Evolutionary conservation across 2,329 filamentous ascomycete genomes (phyloP), one percentile per base, ranked within the genome.

Genomic region (Epichloe amarillans): DNA sequence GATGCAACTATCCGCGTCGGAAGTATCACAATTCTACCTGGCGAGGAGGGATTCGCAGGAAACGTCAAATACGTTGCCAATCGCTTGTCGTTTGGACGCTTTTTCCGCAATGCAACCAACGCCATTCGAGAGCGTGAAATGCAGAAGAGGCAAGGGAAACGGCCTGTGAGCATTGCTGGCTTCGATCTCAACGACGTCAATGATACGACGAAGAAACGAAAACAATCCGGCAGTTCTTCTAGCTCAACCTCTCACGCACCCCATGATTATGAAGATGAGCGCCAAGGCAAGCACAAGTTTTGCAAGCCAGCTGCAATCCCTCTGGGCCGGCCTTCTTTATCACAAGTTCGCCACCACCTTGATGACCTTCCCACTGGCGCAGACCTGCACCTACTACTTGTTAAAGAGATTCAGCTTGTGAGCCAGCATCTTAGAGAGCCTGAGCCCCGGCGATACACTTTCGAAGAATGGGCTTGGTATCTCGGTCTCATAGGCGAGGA

Each of bases 391-490:
- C 72, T 83, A 37, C 70, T 89, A 4, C 80, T 95, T 10, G 80
- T 86, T 2, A 74, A 80, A 36, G 83, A 86, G 55, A 93, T 95
- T 51, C 72, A 79, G 14, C 72, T 71, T 26, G 79, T 87, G 1
- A 79, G 80, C 1, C 53, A 54, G n/a, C 70, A 77, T 46, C 79
- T 93, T 60, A 69, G 86, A 36, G 75, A 77, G 17, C 65, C 71
- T 43, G 66, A 73, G 4, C 74, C 77, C 2, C 82, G 81, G 50
- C 76, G 74, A 50, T 96, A 95, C 63, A 74, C 72, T 0, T 96
- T 89, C 55, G 81, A 89, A 57, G 84, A 95, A 62, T 95, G 89
- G 90, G 84, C 85, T 0, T 86, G 87, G 70, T 93, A 88, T 58
- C 82, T 90, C 7, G 77, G 79, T 21, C 73, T 95, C 35, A 86